Conservation (phyloP, 768 basidiomycete genomes). For the Arthromyces matolae region DNA sequence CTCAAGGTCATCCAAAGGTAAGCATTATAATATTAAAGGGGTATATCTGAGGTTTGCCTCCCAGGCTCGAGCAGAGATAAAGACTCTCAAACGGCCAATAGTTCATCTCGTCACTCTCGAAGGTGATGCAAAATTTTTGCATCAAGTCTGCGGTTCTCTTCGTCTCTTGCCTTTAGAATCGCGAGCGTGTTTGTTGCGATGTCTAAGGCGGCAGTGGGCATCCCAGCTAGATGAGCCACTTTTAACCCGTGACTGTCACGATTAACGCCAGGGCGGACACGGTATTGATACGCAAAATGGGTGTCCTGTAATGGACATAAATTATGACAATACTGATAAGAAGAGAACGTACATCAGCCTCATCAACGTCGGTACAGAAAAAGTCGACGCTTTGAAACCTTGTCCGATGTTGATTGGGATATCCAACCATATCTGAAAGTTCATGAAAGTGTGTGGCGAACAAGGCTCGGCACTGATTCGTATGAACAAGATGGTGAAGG, state of each 20-base stretch:
- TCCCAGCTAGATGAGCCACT: constrained; percentile 83
- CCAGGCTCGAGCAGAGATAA: too few species aligned
- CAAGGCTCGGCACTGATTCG: constrained; percentile 76
- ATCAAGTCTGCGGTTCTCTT: constrained; percentile 3
- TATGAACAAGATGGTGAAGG: constrained; percentile 71
- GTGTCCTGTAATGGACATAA: constrained; percentile 47
- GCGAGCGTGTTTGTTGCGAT: constrained; percentile 57
- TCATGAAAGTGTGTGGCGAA: constrained; percentile 99
- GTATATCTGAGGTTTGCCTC: too few species aligned
- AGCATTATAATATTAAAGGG: too few species aligned
- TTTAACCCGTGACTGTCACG: constrained; percentile 88
- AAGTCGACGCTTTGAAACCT: constrained; percentile 67
- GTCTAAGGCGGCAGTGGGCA: constrained; percentile 60
- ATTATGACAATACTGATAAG: neutral
- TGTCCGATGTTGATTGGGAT: constrained; percentile 40
- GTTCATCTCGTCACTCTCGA: too few species aligned
- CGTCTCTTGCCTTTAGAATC: constrained; percentile 28
- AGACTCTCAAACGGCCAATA: too few species aligned
- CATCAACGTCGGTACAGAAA: constrained; percentile 86
- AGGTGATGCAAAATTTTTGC: too few species aligned
- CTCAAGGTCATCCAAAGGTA: too few species aligned
- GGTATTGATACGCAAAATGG: constrained; percentile 82
- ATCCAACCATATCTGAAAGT: constrained; percentile 78
- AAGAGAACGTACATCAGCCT: constrained; percentile 55
- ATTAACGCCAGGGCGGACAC: constrained; percentile 79